Base-by-base conservation (phyloP, 139 green algal species). In the Chlamydomonas sp. region DNA sequence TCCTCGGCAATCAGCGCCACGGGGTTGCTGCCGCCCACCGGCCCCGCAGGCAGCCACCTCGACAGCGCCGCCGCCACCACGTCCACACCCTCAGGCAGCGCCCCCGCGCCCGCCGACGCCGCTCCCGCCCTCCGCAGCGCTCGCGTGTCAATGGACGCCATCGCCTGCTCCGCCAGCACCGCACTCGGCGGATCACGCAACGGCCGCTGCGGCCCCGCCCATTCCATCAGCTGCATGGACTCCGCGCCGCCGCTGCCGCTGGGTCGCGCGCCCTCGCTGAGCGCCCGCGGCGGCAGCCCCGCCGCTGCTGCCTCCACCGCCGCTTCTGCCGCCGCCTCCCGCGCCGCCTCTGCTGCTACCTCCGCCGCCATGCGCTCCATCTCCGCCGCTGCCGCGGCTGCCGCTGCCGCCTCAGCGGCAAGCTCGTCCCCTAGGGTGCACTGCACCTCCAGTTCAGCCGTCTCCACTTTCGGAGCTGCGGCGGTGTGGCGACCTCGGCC, bases 1-100 rank as follows among this genome's bases (percentile, higher is more conserved):
- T 93, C 87, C 87, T 93, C 90, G 6, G 73, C 90, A 76, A 93
- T 79, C 14, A 89, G 79, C 16, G 84, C 84, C 80, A 88, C 79
- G 5, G 84, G 84, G 76, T 84, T 88, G 58, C 49, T 76, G 31
- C 66, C 79, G 17, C 80, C 85, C 12, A 91, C 63, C 9, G 87
- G 87, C 6, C 90, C 90, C 31, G 31, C 49, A 4, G 87, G 90
- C 84, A 91, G 80, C 87, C 87, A 93, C 8, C 80, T 74, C 69
- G 77, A 78, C 72, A 91, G 80, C 83, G 75, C 75, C 90, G 31
- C 20, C 78, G 89, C 61, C 66, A 85, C 76, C 14, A 2, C 31
- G 31, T 73, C 83, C 77, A 81, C 66, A 1, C 63, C 81, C 81
- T 78, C 66, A 49, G 31, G 77, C 61, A 82, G 60, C 59, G 18